These are phyloP conservation scores for Pisolithus tinctorius DNA, from an alignment of 768 basidiomycete genomes.

Conservation along the genomic window DNA sequence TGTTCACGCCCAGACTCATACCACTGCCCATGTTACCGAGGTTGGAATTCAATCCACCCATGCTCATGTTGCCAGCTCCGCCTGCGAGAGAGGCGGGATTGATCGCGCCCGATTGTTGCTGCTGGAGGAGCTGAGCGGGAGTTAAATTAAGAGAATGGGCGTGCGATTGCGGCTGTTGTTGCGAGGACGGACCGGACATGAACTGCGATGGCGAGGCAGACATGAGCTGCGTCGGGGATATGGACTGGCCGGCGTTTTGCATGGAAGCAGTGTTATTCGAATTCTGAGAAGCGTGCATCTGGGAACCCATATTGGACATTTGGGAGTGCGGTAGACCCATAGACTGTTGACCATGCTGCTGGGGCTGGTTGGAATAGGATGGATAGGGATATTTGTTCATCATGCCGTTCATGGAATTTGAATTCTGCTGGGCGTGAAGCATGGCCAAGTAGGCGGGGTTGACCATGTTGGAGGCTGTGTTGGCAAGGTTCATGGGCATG, in stretches of 20 bases:
- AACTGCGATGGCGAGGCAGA: conserved; percentile 18
- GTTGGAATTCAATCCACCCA: conserved; percentile 18
- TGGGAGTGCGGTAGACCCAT: conserved; percentile 12
- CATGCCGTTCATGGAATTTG: conserved; percentile 6
- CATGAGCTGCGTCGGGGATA: conserved; percentile 18
- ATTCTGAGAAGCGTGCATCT: conserved; percentile 3
- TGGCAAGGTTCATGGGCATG: conserved; percentile 6
- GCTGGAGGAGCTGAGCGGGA: conserved; percentile 31
- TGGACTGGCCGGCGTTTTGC: conserved; percentile 13
- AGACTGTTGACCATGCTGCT: conserved; percentile 9
- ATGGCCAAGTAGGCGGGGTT: conserved; percentile 30
- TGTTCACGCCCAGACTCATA: conserved; percentile 15
- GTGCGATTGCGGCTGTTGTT: conserved; percentile 9
- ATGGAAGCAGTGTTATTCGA: conserved; percentile 1
- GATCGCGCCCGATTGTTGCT: conserved; percentile 23
- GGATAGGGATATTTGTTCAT: conserved; percentile 8
- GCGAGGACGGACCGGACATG: conserved; percentile 9
- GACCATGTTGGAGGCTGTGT: conserved; percentile 10
- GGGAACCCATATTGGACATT: conserved; percentile 9
- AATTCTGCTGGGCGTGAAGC: conserved; percentile 9
- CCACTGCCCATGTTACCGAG: conserved; percentile 11
- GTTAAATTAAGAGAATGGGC: conserved; percentile 23
- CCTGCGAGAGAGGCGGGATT: conserved; percentile 4
- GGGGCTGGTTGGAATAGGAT: conserved; percentile 11
- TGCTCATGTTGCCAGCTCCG: conserved; percentile 1